phyloP scores from a whole-genome alignment of 2,329 filamentous ascomycete species.

The Diaporthe sp. region DNA sequence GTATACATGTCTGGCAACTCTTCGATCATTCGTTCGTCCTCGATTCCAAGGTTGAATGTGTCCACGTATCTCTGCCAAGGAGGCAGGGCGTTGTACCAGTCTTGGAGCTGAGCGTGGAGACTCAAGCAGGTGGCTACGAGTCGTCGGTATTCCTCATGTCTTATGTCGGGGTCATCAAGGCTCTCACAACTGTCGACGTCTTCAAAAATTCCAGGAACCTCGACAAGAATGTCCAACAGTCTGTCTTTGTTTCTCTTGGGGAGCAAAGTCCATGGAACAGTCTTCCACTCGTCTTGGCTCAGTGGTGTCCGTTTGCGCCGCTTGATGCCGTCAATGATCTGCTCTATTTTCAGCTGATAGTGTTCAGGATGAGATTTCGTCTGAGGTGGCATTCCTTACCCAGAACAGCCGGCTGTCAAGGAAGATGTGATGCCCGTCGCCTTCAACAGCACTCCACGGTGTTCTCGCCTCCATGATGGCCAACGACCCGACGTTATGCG shows the following conservation, averaged over 20 bases:
- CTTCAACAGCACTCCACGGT: conserved; percentile 23
- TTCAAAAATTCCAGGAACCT: conserved; percentile 41
- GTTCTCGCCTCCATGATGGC: conserved; percentile 31
- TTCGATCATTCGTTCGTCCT: conserved; percentile 35
- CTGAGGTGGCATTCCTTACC: background rate
- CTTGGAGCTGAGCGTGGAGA: background rate
- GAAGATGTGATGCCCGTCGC: conserved; percentile 11
- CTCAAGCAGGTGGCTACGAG: conserved; percentile 17
- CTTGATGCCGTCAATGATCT: conserved; percentile 40
- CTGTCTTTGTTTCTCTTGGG: conserved; percentile 41
- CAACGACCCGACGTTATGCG: conserved; percentile 22
- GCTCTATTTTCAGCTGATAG: background rate
- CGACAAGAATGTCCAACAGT: conserved; percentile 41
- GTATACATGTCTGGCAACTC: conserved; percentile 41
- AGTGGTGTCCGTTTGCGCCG: conserved; percentile 38
- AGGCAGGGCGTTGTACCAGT: conserved; percentile 38
- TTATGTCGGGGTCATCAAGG: conserved; percentile 1
- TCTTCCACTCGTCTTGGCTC: conserved; percentile 41
- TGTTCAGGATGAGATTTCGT: background rate
- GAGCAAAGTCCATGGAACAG: conserved; percentile 40
- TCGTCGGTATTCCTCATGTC: conserved; percentile 33
- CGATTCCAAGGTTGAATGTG: conserved; percentile 1
- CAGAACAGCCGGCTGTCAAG: background rate
- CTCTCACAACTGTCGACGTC: conserved; percentile 37
- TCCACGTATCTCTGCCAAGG: conserved; percentile 34